Conservation (phyloP, 495 filamentous ascomycete species). For the Penicillium ucsense region DNA sequence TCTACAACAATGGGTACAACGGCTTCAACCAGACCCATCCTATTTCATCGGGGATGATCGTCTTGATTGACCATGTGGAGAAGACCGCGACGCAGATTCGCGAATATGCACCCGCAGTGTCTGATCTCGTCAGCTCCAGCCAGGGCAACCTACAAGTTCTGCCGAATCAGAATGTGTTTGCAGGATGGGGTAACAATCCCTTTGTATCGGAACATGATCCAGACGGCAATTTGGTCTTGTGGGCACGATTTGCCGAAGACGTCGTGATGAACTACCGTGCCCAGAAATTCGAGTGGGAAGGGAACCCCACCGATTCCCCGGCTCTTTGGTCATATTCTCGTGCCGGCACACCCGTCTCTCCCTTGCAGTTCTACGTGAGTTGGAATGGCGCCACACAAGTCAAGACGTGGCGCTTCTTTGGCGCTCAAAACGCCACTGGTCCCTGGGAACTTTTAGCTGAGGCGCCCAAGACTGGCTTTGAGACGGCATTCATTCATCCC, state of each 20-base stretch:
- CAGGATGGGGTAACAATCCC: constrained; percentile 52
- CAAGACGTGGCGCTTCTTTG: constrained; percentile 32
- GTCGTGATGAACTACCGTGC: constrained; percentile 37
- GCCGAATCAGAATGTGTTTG: constrained; percentile 44
- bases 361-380: constrained; percentile 35
- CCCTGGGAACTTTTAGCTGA: constrained; percentile 24
- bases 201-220: constrained; percentile 48
- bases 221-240: constrained; percentile 44
- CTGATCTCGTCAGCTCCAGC: constrained; percentile 43
- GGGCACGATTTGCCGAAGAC: constrained; percentile 27
- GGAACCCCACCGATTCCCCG: constrained; percentile 32
- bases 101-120: constrained; percentile 31
- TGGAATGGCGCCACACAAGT: constrained; percentile 43
- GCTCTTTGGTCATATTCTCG: constrained; percentile 35
- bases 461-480: constrained; percentile 28
- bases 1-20: constrained; percentile 49
- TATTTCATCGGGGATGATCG: constrained; percentile 48
- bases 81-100: constrained; percentile 40
- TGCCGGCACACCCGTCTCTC: constrained; percentile 16
- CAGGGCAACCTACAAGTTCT: constrained; percentile 54
- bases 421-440: constrained; percentile 22
- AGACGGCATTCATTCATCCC: constrained; percentile 25
- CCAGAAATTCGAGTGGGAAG: constrained; percentile 37
- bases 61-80: constrained; percentile 42
- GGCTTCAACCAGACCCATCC: constrained; percentile 37